Base-by-base conservation (phyloP, 1,284 basidiomycete species). In the Porphyrellus sp. region DNA sequence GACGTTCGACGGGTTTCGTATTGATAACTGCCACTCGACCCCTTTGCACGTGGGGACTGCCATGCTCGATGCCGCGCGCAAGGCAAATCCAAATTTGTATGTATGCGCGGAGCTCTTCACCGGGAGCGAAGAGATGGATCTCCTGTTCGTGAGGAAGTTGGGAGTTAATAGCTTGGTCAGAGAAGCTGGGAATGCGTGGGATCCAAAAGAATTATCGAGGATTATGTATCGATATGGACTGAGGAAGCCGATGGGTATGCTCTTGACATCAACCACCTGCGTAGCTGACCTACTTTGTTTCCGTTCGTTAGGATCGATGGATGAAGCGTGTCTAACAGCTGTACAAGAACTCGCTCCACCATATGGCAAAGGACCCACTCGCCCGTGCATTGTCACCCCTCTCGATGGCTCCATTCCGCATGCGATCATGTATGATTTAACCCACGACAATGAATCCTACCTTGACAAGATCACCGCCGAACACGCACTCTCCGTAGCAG, bases 1-100 rank as follows among this genome's bases (percentile, higher is more conserved):
- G 37, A 81, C 82, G 9, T 99, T 98, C 67, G 88, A 97, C 57
- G 96, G 96, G 8, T 97, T 99, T 80, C 83, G 97, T 23, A 89
- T 99, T 63, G 96, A 99, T 72, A 99, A 99, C 69, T 97, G 93
- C 63, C 96, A 99, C 72, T 98, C 96, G 15, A 99, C 96, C 0
- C 97, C 96, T 7, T 74, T 98, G 42, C 86, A 93, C 59, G 93
- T 98, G 18, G 96, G 95, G n/a, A 87, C 89, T 15, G 78, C 81
- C 51, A 86, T 99, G 74, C 85, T 99, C 28, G 97, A 99, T 65
- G 86, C 88, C 9, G 96, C 95, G 6, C 82, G 97, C 37, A 83
- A 85, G 21, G 82, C 86, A 52, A 94, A 94, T 63, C 93, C 94
- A 1, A 81, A 99, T 64, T 77, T 99, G 31, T 98, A 98, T 65